Evolutionary conservation across 805 yeast species (phyloP).

Genomic region (Kodamaea sagamina): DNA sequence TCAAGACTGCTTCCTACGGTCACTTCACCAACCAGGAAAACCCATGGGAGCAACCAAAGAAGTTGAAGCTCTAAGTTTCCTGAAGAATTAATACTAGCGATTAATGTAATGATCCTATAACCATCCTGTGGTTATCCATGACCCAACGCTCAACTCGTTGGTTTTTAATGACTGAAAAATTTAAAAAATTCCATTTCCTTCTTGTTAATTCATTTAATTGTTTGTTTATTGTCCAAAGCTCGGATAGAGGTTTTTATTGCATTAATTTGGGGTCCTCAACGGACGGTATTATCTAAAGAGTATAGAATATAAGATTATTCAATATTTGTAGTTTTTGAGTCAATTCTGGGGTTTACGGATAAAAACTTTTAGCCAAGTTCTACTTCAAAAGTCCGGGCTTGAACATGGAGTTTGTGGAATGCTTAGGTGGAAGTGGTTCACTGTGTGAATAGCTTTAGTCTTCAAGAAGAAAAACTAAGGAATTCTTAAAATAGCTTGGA

Average conservation of each 20-base stretch:
- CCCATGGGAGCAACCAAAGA: slow-evolving; percentile 98
- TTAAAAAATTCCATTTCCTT: slow-evolving; percentile 13
- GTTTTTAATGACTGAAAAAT: slow-evolving; percentile 10
- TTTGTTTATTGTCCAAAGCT: slow-evolving; percentile 21
- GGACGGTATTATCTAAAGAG: slow-evolving; percentile 34
- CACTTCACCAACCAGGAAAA: slow-evolving; percentile 99
- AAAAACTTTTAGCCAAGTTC: too few species aligned
- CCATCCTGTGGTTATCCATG: slow-evolving; percentile 11
- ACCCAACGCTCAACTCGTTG: slow-evolving; percentile 52
- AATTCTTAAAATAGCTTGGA: too few species aligned
- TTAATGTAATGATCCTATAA: slow-evolving; percentile 44
- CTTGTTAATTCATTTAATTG: slow-evolving; percentile 20
- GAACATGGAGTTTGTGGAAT: too few species aligned
- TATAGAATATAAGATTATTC: slow-evolving; percentile 9
- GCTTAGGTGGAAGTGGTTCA: too few species aligned
- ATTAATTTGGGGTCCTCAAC: slow-evolving; percentile 54
- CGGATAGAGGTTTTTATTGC: slow-evolving; percentile 41
- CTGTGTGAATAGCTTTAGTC: too few species aligned
- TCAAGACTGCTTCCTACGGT: slow-evolving; percentile 98
- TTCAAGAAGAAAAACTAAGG: too few species aligned
- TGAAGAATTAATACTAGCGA: slow-evolving; percentile 26
- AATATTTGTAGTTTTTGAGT: too few species aligned
- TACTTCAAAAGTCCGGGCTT: too few species aligned
- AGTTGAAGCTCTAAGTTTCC: slow-evolving; percentile 54
- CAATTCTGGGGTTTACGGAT: too few species aligned